Evolutionary conservation across 2,329 filamentous ascomycete species (phyloP).

Genomic region (Cladosporium sp.): DNA sequence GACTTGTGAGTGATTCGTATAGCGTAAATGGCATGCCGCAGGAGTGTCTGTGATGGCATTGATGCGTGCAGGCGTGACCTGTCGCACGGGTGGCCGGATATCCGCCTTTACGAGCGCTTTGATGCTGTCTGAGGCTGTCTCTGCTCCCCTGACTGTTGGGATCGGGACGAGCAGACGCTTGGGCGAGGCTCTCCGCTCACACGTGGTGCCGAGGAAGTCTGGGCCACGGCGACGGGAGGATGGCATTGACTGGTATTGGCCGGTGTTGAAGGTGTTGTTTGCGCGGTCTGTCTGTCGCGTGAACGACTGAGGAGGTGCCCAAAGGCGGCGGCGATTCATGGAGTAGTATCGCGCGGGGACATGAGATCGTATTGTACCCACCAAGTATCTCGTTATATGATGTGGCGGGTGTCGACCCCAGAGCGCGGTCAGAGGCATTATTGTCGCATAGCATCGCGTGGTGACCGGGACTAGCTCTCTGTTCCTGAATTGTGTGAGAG

Average conservation of each 20-base stretch:
- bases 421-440: neutral
- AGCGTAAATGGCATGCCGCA: neutral
- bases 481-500: neutral
- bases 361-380: slow-evolving; percentile 1
- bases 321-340: neutral
- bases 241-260: neutral
- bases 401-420: neutral
- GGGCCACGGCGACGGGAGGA: neutral
- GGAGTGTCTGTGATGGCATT: neutral
- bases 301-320: neutral
- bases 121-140: slow-evolving; percentile 11
- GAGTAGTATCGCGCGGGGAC: neutral
- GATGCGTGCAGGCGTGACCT: neutral
- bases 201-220: slow-evolving; percentile 14
- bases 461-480: neutral
- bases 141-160: slow-evolving; percentile 9
- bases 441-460: neutral
- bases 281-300: neutral
- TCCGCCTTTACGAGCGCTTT: slow-evolving; percentile 2
- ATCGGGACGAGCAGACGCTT: slow-evolving; percentile 1
- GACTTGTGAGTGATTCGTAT: neutral
- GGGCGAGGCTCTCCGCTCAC: slow-evolving; percentile 7
- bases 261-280: neutral
- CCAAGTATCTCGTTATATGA: neutral
- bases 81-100: neutral